A percentile compares a stretch with the other conserved stretches of the same genome.
Evolutionary conservation across 495 filamentous ascomycete species (phyloP).

Genomic region (Daldinia bambusicola): DNA sequence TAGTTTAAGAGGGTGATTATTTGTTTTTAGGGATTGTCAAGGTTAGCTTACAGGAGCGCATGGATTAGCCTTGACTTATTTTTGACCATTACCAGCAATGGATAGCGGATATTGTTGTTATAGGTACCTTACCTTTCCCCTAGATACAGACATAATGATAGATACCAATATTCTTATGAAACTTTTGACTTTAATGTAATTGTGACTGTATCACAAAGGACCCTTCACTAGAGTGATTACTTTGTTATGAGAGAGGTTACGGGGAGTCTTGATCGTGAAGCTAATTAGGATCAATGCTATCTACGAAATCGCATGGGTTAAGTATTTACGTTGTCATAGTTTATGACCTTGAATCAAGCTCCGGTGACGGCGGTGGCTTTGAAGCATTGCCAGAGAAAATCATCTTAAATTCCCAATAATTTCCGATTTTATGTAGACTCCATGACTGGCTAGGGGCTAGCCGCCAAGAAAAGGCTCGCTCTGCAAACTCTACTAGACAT

Average conservation of each 20-base stretch:
- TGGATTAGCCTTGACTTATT: neutral
- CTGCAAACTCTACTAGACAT: too few species aligned
- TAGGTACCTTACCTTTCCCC: neutral
- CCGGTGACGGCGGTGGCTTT: too few species aligned
- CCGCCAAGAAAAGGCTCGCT: too few species aligned
- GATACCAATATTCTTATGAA: neutral
- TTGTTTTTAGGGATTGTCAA: neutral
- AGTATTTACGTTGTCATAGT: too few species aligned
- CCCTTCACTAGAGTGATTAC: neutral
- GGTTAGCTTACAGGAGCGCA: neutral
- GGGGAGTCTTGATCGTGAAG: neutral
- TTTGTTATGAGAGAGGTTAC: neutral
- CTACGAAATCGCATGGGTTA: neutral
- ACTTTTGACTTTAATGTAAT: neutral
- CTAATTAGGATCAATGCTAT: neutral
- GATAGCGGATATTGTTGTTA: neutral
- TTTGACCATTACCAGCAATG: neutral
- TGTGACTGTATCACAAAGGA: neutral
- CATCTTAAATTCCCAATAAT: too few species aligned
- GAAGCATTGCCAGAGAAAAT: too few species aligned
- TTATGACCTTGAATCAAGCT: too few species aligned
- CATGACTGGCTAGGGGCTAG: too few species aligned
- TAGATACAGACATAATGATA: neutral
- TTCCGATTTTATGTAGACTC: too few species aligned
- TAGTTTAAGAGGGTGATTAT: constrained; percentile 3